Base-by-base conservation (phyloP, 352 stramenopile genomes). In the Pythium rhizo-oryzae region DNA sequence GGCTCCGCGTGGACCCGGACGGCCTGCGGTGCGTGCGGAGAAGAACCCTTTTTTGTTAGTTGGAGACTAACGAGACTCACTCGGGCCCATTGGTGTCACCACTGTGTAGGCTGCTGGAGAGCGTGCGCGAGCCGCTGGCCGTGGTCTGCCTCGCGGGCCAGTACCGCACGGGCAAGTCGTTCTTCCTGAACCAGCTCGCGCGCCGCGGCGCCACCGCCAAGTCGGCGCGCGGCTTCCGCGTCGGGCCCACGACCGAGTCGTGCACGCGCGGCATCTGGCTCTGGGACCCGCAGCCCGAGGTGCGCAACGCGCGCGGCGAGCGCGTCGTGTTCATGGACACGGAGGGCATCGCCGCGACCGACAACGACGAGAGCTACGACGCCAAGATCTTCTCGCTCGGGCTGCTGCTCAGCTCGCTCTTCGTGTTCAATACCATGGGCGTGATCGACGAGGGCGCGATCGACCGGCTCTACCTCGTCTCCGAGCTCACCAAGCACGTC, bases 341-440 rank as follows among this genome's bases (percentile, higher is more conserved):
- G 0, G 86, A 96, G 60, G 88, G 88, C 15, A 91, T 96, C 67
- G 86, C 88, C 0, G 88, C 86, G 33, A 93, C 87, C 0, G 88
- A 94, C 51, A 93, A 94, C 60, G 88, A 96, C 62, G 88, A 94
- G 70, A 90, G 79, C 64, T 96, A 94, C 69, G 88, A 96, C 69
- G 86, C 88, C 69, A 93, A 96, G 72, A 94, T 96, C 52, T 96
- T 96, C 49, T 93, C 86, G 30, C 65, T 96, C 13, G 88, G 85
- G 16, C 49, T 96, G 51, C 74, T 96, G 33, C 74, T 96, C 2
- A 93, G 83, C 69, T 93, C 83, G 56, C 74, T 93, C 0, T 94
- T 96, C 52, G 85, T 96, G 28, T 92, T 94, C 64, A 96, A 96
- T 64, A 94, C 85, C 2, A 93, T 96, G 81, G 88, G 88, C 33